Conservation (phyloP, 768 basidiomycete genomes). For the Lactifluus pinguis region DNA sequence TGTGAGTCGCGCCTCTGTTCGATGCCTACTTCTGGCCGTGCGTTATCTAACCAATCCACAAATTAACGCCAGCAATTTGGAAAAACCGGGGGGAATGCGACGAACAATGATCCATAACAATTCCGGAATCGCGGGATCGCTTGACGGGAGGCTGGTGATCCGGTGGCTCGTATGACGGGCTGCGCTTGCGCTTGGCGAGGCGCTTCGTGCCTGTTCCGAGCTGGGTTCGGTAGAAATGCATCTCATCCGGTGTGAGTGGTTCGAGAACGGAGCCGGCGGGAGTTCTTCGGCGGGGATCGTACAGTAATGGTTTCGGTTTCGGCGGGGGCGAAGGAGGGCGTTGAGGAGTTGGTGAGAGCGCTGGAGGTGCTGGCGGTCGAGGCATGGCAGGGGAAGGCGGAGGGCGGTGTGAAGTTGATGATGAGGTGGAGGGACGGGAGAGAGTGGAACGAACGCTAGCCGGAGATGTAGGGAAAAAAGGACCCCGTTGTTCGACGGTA, state of each 20-base stretch:
- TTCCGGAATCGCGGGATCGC: conserved; percentile 57
- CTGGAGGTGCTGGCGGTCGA: conserved; percentile 11
- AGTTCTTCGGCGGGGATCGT: conserved; percentile 21
- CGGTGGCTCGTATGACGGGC: conserved; percentile 14
- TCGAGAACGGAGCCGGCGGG: conserved; percentile 24
- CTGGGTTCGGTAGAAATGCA: conserved; percentile 23
- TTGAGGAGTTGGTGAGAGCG: conserved; percentile 17
- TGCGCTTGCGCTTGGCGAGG: conserved; percentile 26
- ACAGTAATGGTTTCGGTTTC: conserved; percentile 18
- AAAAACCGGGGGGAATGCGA: conserved; percentile 19
- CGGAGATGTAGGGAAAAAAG: conserved; percentile 7
- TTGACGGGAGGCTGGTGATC: conserved; percentile 28
- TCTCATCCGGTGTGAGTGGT: conserved; percentile 17
- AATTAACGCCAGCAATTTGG: neutral
- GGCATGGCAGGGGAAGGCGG: conserved; percentile 18
- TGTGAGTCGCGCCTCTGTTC: conserved; percentile 79
- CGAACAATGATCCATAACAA: conserved; percentile 74
- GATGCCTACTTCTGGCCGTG: conserved; percentile 85
- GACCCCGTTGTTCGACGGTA: conserved; percentile 10
- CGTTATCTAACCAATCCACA: conserved; percentile 57
- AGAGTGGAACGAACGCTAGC: conserved; percentile 10
- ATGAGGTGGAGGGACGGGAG: conserved; percentile 20
- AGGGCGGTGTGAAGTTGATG: conserved; percentile 14
- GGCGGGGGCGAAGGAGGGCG: conserved; percentile 19
- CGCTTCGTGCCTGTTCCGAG: conserved; percentile 26